A percentile compares a stretch with the other conserved stretches of the same genome.
Conservation (phyloP, 202 grass and related monocot genomes). For the Brachypodium distachyon region DNA sequence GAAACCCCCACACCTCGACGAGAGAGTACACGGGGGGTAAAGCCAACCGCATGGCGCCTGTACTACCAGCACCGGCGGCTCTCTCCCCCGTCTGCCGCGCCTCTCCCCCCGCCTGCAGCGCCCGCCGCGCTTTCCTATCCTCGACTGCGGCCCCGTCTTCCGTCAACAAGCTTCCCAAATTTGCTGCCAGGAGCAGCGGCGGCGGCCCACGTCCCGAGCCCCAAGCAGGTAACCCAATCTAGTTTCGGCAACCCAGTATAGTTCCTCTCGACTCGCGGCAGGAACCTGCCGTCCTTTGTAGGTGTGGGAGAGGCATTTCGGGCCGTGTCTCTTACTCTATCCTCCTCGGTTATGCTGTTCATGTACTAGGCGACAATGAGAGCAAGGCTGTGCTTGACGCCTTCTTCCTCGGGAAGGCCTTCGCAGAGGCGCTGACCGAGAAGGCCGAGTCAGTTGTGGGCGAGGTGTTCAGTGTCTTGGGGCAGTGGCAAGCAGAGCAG, state of each 20-base stretch:
- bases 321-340: background rate
- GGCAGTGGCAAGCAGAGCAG: slow-evolving; percentile 88
- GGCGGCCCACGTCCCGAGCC: slow-evolving; percentile 29
- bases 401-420: slow-evolving; percentile 92
- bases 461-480: slow-evolving; percentile 83
- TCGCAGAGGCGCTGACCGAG: slow-evolving; percentile 84
- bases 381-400: slow-evolving; percentile 83
- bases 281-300: background rate
- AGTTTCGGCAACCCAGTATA: too few species aligned
- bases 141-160: background rate
- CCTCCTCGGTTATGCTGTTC: background rate
- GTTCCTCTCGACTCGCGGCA: background rate
- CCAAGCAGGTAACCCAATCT: slow-evolving; percentile 24
- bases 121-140: background rate
- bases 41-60: background rate
- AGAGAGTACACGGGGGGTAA: background rate
- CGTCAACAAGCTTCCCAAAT: background rate
- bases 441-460: slow-evolving; percentile 69
- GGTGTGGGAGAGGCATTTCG: background rate
- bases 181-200: slow-evolving; percentile 7
- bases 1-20: background rate
- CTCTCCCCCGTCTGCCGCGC: background rate
- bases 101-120: background rate
- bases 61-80: background rate
- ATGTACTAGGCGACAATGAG: slow-evolving; percentile 49